Percentiles rank a stretch among this genome's conserved stretches.
Evolutionary conservation across 2,329 filamentous ascomycete species (phyloP).

Genomic region (Colletotrichum musicola): DNA sequence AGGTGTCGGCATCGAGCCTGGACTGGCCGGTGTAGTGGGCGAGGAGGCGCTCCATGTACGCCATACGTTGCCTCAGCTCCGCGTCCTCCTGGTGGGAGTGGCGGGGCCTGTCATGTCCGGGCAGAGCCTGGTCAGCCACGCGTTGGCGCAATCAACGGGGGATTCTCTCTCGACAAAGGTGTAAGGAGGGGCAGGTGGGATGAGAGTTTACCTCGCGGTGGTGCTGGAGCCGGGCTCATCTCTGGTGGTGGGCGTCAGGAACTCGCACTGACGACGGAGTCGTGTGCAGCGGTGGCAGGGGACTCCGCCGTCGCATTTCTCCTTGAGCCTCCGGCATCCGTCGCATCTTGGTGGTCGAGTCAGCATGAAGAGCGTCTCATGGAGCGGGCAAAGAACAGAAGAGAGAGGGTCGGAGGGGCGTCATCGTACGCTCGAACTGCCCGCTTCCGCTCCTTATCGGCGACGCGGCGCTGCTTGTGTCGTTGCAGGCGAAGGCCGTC

Average conservation of each 20-base stretch:
- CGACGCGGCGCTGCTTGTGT: conserved; percentile 42
- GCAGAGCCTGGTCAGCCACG: conserved; percentile 30
- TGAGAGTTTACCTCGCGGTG: conserved; percentile 19
- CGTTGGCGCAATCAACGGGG: conserved; percentile 25
- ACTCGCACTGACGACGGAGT: conserved; percentile 64
- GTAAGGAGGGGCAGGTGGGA: too few relatives aligned
- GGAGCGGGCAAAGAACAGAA: neutral
- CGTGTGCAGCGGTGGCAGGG: conserved; percentile 66
- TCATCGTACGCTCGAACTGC: conserved; percentile 44
- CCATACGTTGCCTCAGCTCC: conserved; percentile 40
- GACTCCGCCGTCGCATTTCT: conserved; percentile 68
- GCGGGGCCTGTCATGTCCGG: conserved; percentile 16
- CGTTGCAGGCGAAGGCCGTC: conserved; percentile 40
- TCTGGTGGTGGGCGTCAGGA: conserved; percentile 51
- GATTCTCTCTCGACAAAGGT: neutral
- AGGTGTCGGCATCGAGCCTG: conserved; percentile 54
- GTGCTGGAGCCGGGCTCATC: conserved; percentile 43
- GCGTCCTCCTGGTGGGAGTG: conserved; percentile 31
- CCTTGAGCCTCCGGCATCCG: conserved; percentile 66
- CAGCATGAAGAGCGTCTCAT: conserved; percentile 27
- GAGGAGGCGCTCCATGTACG: conserved; percentile 61
- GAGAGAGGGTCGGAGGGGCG: neutral
- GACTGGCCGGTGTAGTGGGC: conserved; percentile 60
- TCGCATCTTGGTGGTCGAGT: conserved; percentile 58
- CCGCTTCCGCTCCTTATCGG: conserved; percentile 46